Conservation (phyloP, 2,329 filamentous ascomycete genomes). For the Bipolaris sorokiniana region DNA sequence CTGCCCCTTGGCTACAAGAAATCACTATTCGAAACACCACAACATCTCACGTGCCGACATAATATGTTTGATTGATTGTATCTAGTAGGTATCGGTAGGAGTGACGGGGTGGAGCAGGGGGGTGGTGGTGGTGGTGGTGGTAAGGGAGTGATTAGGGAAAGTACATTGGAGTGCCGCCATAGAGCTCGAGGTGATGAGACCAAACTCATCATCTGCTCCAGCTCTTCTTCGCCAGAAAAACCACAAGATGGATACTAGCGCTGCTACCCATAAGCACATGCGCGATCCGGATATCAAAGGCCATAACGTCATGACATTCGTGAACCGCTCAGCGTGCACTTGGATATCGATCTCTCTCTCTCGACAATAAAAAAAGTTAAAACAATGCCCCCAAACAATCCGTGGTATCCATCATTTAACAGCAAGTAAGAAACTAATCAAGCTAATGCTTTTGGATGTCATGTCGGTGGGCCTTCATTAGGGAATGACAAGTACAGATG, state of each 20-base stretch:
- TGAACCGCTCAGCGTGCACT: conserved; percentile 50
- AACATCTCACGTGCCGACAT: conserved; percentile 5
- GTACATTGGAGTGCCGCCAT: conserved; percentile 14
- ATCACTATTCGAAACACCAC: neutral
- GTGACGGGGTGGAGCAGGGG: conserved; percentile 13
- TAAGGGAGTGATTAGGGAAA: conserved; percentile 28
- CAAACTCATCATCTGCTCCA: conserved; percentile 20
- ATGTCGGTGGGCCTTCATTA: conserved; percentile 8
- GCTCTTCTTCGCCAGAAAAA: conserved; percentile 26
- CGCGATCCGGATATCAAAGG: conserved; percentile 49
- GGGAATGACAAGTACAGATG: conserved; percentile 7
- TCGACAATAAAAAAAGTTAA: conserved; percentile 37
- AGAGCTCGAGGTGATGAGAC: conserved; percentile 19
- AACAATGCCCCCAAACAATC: conserved; percentile 36
- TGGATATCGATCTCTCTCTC: conserved; percentile 28
- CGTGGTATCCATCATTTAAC: conserved; percentile 44
- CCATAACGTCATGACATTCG: conserved; percentile 53
- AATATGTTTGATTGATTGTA: conserved; percentile 21
- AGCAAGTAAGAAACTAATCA: conserved; percentile 42
- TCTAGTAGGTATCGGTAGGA: conserved; percentile 15
- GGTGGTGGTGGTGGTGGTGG: conserved; percentile 10
- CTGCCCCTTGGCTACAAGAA: neutral
- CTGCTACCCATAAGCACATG: conserved; percentile 39
- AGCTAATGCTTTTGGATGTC: conserved; percentile 40
- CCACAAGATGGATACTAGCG: conserved; percentile 34